Evolutionary conservation across 495 filamentous ascomycete species (phyloP).

Genomic region (Bombardia bombarda): DNA sequence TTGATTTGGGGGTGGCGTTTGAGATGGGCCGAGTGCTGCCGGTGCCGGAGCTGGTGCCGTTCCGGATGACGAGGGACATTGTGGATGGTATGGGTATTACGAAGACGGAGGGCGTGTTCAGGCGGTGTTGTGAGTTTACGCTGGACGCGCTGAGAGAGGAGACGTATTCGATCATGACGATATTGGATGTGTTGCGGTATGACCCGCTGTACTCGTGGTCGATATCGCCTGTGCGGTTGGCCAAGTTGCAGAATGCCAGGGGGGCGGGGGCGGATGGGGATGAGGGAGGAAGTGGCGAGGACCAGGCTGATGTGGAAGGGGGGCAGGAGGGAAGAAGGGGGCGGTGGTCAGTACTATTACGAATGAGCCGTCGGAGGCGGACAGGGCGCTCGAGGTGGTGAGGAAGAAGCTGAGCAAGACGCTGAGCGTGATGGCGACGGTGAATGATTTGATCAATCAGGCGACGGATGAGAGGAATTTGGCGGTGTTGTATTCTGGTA

Average conservation of each 20-base stretch:
- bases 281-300: constrained; percentile 15
- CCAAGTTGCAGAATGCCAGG: constrained; percentile 47
- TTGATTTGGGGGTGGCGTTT: constrained; percentile 93
- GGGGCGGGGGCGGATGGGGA: constrained; percentile 22
- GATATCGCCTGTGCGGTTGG: constrained; percentile 79
- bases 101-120: constrained; percentile 90
- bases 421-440: constrained; percentile 85
- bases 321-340: not conserved
- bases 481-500: constrained; percentile 85
- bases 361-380: constrained; percentile 84
- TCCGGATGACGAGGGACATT: constrained; percentile 88
- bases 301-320: constrained; percentile 18
- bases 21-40: constrained; percentile 90
- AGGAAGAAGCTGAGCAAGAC: constrained; percentile 91
- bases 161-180: constrained; percentile 91
- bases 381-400: constrained; percentile 84
- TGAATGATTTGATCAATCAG: constrained; percentile 94
- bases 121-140: constrained; percentile 94
- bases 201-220: constrained; percentile 96
- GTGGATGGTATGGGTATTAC: constrained; percentile 97
- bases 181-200: constrained; percentile 90
- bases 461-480: constrained; percentile 89
- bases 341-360: constrained; percentile 11
- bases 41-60: constrained; percentile 90
- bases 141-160: constrained; percentile 88